phyloP scores from a whole-genome alignment of 202 grass and related monocot genomes.

The Carex sylvatica region DNA sequence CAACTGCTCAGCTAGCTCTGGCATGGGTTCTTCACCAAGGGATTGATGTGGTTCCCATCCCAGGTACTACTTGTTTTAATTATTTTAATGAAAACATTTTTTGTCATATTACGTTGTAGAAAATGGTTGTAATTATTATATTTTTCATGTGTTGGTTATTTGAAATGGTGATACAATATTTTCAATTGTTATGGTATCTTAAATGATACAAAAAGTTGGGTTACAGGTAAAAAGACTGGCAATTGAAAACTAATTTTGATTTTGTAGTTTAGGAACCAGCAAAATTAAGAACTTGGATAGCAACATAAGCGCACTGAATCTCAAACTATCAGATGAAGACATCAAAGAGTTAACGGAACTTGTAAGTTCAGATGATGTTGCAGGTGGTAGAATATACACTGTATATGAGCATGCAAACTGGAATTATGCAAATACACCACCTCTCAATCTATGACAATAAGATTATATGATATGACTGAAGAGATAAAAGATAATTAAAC shows the following conservation, averaged over 20 bases:
- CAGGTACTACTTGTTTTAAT: neutral
- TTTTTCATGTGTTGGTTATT: neutral
- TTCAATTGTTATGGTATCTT: neutral
- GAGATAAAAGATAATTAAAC: neutral
- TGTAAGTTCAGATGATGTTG: constrained; percentile 46
- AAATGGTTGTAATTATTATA: neutral
- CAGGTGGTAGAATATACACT: constrained; percentile 41
- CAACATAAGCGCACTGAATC: constrained; percentile 56
- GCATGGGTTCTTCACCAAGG: constrained; percentile 42
- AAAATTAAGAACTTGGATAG: constrained; percentile 68
- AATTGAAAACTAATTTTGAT: neutral
- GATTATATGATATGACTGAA: neutral
- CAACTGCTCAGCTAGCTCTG: constrained; percentile 33
- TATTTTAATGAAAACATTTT: neutral
- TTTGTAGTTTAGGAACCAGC: constrained; percentile 45
- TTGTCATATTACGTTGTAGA: neutral
- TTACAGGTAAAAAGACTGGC: neutral
- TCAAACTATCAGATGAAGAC: constrained; percentile 55
- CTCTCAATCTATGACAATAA: neutral
- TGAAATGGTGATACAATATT: neutral
- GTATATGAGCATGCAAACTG: constrained; percentile 18
- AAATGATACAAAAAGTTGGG: neutral
- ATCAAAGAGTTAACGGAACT: constrained; percentile 45
- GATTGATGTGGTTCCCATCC: constrained; percentile 35
- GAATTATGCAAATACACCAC: constrained; percentile 60